Percentiles rank a stretch among this genome's conserved stretches.
phyloP scores from a whole-genome alignment of 177 flowering plant species.

The Vitis hybrid region DNA sequence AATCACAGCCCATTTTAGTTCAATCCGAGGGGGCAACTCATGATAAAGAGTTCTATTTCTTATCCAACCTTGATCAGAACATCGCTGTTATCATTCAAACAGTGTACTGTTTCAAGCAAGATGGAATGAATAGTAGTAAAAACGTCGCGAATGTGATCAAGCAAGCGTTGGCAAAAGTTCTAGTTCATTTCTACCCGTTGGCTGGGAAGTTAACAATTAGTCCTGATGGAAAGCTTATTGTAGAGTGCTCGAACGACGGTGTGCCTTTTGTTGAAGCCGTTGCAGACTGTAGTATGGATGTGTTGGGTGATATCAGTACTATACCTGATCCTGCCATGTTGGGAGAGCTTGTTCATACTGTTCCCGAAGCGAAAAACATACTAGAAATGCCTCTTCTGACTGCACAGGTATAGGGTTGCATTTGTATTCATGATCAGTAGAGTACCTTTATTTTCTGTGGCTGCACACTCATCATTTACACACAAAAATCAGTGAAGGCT shows the following conservation, averaged over 20 bases:
- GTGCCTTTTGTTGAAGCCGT: conserved; percentile 71
- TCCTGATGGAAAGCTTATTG: conserved; percentile 56
- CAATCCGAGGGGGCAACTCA: too few species aligned
- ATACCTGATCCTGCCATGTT: conserved; percentile 61
- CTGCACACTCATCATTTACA: too few species aligned
- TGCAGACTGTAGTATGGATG: conserved; percentile 48
- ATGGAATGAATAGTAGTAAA: conserved; percentile 38
- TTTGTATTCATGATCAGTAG: too few species aligned
- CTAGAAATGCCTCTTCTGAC: conserved; percentile 63
- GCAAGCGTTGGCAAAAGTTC: conserved; percentile 53
- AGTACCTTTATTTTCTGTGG: too few species aligned
- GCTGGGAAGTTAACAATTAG: conserved; percentile 63
- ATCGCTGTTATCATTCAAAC: conserved; percentile 61
- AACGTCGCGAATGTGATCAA: conserved; percentile 48
- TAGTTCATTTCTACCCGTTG: conserved; percentile 64
- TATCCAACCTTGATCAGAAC: conserved; percentile 72
- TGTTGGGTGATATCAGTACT: conserved; percentile 47
- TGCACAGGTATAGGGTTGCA: conserved; percentile 48
- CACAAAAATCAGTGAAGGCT: too few species aligned
- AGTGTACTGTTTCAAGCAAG: conserved; percentile 57
- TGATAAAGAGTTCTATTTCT: conserved; percentile 34
- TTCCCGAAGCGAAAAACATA: conserved; percentile 56
- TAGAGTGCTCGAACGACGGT: conserved; percentile 65
- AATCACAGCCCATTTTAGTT: too few species aligned
- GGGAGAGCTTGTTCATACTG: conserved; percentile 60